Evolutionary conservation across 768 basidiomycete species (phyloP), one percentile per base, ranked within the genome.

Genomic region (Lactifluus subvellereus): DNA sequence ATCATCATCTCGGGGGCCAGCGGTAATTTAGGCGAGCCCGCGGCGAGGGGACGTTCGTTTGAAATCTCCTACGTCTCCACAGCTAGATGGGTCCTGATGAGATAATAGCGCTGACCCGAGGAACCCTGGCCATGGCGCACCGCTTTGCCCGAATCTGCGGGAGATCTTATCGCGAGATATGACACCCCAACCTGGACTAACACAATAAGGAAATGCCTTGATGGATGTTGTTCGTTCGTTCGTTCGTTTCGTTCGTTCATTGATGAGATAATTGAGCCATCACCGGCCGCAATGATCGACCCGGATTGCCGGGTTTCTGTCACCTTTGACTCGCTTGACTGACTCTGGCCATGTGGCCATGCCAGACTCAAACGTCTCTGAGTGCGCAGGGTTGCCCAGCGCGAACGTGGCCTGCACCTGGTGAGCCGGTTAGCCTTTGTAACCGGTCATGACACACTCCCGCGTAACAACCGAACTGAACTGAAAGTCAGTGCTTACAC

Each of bases 11-110:
- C 54, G 59, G 56, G 27, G 58, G 47, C 35, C 53, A 45, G 63
- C 58, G 56, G 60, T 27, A 58, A 59, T 57, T 64, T 67, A 71
- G 65, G 70, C 69, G 70, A 68, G 59, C 47, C 60, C 66, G 60
- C 55, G 65, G 66, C 68, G 59, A 54, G 52, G 51, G 62, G 27
- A 40, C 20, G 40, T 16, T 20, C 38, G 54, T 61, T 59, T 51
- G 64, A 56, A 64, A 64, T 60, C 62, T 65, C 65, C 63, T 49
- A 49, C 65, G 50, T 64, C 57, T 65, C 64, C 60, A 65, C 55
- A n/a, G 54, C 53, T 50, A 55, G 42, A 45, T 27, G 55, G 62
- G 54, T 63, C 56, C 14, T 60, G 63, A 60, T 64, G 59, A 43
- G 55, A 59, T 54, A 64, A 64, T 54, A 35, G 40, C 30, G 30